Base-by-base conservation (phyloP, 2,329 filamentous ascomycete species). In the Aspergillus sp. region DNA sequence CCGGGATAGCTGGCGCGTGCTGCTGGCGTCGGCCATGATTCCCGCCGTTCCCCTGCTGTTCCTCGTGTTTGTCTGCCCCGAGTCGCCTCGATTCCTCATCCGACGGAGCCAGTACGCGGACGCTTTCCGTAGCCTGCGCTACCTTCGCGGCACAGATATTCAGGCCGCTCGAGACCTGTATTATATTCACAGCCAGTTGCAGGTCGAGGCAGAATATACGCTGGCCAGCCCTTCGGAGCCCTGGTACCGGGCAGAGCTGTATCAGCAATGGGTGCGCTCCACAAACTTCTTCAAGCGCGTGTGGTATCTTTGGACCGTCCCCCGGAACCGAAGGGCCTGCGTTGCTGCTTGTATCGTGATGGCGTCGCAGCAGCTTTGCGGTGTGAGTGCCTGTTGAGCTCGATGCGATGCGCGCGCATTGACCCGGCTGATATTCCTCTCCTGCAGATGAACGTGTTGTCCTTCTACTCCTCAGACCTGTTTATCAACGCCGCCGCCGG, bases 1-100 rank as follows among this genome's bases (percentile, higher is more conserved):
- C 2, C 24, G 58, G 59, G 24, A 48, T 57, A 20, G 34, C 2
- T 70, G 67, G 67, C 48, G 67, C 4, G 48, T 69, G 13, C 61
- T 68, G 36, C 47, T 69, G 8, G 67, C 64, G 1, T 64, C 59
- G 0, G 64, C 66, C 4, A 66, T 66, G 33, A 62, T 69, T 27
- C 67, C 67, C 3, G 64, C 66, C 4, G 47, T 68, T 1, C 58
- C 64, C 2, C 48, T 72, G 7, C 37, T 60, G 2, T 20, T 68
- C 12, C 64, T 66, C 2, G 64, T 71, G n/a, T 64, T 52, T 30
- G 60, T 63, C 34, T 60, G 62, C 15, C 63, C 63, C 0, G 51
- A 58, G 33, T 63, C 57, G 1, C 58, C 61, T 8, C 50, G 61
- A n/a, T 64, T 60, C 52, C 43, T 61, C 8, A 55, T 62, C 24